phyloP scores from a whole-genome alignment of 768 basidiomycete genomes.

The Crassisporium funariophilum region DNA sequence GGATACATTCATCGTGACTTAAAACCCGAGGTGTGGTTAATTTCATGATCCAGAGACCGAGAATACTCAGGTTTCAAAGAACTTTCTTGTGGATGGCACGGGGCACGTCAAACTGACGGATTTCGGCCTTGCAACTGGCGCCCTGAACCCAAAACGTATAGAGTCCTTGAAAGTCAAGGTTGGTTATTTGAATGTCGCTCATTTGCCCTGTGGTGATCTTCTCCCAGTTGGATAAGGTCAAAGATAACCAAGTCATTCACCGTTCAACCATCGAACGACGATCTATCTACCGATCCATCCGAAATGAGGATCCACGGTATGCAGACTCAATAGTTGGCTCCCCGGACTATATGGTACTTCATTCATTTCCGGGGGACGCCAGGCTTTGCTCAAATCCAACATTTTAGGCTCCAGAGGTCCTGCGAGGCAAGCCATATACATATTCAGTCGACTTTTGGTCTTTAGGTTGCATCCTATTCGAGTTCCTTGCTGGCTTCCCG shows the following conservation, averaged over 20 bases:
- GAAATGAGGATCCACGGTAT: constrained; percentile 88
- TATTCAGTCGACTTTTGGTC: constrained; percentile 99
- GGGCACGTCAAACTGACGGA: constrained; percentile 98
- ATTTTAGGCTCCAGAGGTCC: constrained; percentile 76
- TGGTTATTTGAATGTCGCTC: constrained; percentile 10
- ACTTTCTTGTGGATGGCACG: constrained; percentile 93
- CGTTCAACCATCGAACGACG: constrained; percentile 93
- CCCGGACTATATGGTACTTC: constrained; percentile 90
- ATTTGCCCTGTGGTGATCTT: not conserved
- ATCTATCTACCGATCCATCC: constrained; percentile 90
- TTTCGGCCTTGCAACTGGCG: constrained; percentile 96
- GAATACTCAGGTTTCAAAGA: too few species aligned
- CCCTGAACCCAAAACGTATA: constrained; percentile 91
- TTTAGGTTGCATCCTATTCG: constrained; percentile 96
- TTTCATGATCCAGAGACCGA: too few species aligned
- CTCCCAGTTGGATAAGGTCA: constrained; percentile 88
- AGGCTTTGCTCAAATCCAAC: not conserved
- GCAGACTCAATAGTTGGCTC: constrained; percentile 98
- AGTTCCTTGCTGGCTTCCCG: constrained; percentile 95
- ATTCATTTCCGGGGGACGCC: not conserved
- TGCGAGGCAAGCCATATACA: constrained; percentile 92
- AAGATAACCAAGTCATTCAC: constrained; percentile 87
- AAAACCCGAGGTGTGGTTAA: constrained; percentile 84
- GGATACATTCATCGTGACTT: constrained; percentile 98
- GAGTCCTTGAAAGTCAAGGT: constrained; percentile 95